Evolutionary conservation across 2,329 filamentous ascomycete species (phyloP).

Genomic region (Nothophoma quercina): DNA sequence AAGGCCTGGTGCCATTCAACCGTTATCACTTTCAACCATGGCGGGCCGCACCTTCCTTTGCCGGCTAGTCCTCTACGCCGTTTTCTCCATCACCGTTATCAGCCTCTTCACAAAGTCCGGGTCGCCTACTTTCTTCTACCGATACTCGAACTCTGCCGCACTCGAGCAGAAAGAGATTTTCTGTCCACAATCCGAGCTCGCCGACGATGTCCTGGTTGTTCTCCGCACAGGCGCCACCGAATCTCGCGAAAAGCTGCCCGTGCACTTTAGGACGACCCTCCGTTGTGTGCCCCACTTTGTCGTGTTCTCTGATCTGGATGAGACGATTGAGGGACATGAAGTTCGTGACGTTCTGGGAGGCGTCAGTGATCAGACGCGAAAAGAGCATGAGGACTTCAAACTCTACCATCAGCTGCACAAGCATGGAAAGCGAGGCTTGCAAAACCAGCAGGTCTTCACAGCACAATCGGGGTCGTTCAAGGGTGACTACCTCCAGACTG

Average conservation of each 20-base stretch:
- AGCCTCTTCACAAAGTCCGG: constrained; percentile 44
- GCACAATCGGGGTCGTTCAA: constrained; percentile 43
- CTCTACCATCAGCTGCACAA: constrained; percentile 60
- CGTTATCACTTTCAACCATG: constrained; percentile 28
- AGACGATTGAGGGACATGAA: constrained; percentile 59
- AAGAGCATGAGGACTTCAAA: constrained; percentile 59
- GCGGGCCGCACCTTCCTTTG: constrained; percentile 44
- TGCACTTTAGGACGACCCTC: constrained; percentile 65
- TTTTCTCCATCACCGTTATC: constrained; percentile 45
- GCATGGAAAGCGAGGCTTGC: constrained; percentile 54
- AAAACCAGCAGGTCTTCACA: constrained; percentile 39
- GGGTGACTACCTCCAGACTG: constrained; percentile 46
- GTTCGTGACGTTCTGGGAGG: constrained; percentile 58
- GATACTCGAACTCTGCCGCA: constrained; percentile 32
- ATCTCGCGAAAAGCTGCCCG: constrained; percentile 63
- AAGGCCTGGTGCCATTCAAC: constrained; percentile 16
- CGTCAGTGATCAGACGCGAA: constrained; percentile 49
- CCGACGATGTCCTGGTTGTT: constrained; percentile 64
- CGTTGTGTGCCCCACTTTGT: constrained; percentile 63
- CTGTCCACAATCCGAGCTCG: constrained; percentile 44
- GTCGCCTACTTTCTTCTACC: constrained; percentile 39
- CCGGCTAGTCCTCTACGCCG: constrained; percentile 41
- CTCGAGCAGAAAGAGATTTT: constrained; percentile 27
- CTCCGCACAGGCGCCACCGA: constrained; percentile 68
- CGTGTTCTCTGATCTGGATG: constrained; percentile 67